Evolutionary conservation across 805 yeast species (phyloP).

Genomic region (Yarrowia yakushimensis): DNA sequence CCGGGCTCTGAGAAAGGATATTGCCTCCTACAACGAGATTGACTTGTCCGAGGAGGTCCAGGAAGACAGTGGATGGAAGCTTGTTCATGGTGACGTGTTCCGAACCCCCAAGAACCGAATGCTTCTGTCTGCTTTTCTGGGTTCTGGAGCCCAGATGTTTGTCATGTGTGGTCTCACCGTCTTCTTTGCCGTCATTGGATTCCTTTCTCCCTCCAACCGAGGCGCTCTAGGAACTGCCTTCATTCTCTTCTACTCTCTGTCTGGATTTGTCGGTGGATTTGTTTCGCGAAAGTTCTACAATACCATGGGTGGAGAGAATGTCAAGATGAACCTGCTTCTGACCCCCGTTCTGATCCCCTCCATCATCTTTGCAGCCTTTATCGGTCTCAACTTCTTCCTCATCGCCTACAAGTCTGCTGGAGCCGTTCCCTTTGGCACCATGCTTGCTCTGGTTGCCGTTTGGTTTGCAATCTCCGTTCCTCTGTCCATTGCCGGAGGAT

Average conservation of each 20-base stretch:
- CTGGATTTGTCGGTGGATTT: slow-evolving; percentile 80
- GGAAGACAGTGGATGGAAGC: slow-evolving; percentile 96
- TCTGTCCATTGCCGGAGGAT: slow-evolving; percentile 75
- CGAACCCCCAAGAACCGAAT: slow-evolving; percentile 72
- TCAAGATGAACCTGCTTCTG: slow-evolving; percentile 80
- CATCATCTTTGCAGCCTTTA: slow-evolving; percentile 55
- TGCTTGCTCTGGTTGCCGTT: slow-evolving; percentile 71
- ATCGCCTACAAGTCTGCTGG: slow-evolving; percentile 80
- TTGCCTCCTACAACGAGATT: slow-evolving; percentile 82
- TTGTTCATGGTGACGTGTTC: slow-evolving; percentile 92
- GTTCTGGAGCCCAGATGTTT: slow-evolving; percentile 82
- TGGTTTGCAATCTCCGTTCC: slow-evolving; percentile 90
- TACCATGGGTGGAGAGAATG: slow-evolving; percentile 84
- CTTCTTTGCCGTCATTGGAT: slow-evolving; percentile 80
- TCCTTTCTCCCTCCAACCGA: slow-evolving; percentile 89
- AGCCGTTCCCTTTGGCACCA: slow-evolving; percentile 89
- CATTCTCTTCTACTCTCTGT: slow-evolving; percentile 76
- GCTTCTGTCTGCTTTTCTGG: slow-evolving; percentile 74
- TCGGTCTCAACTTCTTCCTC: slow-evolving; percentile 77
- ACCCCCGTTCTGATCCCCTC: slow-evolving; percentile 91
- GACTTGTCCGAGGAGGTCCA: slow-evolving; percentile 77
- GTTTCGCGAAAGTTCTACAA: slow-evolving; percentile 83
- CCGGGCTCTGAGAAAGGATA: slow-evolving; percentile 79
- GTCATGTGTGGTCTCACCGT: slow-evolving; percentile 72
- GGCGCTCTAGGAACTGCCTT: slow-evolving; percentile 89